Base-by-base conservation (phyloP, 108 stramenopile genomes). In the Cyclotella kingstonii region DNA sequence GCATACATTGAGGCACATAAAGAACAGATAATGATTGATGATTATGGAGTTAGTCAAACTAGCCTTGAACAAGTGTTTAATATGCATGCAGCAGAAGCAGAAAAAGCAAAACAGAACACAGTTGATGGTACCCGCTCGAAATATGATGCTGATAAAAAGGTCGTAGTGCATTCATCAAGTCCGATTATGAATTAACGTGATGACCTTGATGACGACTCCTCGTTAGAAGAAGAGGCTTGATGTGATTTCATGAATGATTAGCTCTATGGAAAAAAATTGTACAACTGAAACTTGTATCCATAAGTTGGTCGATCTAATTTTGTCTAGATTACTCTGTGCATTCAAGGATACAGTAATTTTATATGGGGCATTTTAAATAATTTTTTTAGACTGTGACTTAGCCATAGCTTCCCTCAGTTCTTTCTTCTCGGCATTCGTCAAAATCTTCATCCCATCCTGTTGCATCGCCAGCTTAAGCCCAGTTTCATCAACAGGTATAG, bases 11-110 rank as follows among this genome's bases (percentile, higher is more conserved):
- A 93, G 73, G 74, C 57, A 5, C 71, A 82, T 61, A 93, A 89
- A 59, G 79, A 76, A 6, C 39, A 44, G 0, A 44, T 89, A 29
- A 63, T 57, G 51, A 48, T 93, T 30, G 76, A 79, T 1, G 91
- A 93, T 30, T 93, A 89, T 41, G 81, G 83, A 17, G 82, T 89
- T 0, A 76, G 73, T 36, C 91, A 93, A 56, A 93, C 91, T 10
- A 77, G 70, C 21, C 56, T 93, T 50, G 91, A 93, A 60, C 87
- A 87, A 40, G 85, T 91, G 0, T 91, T 91, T 55, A 91, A 87
- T 54, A 81, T 82, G 52, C 81, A 82, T 54, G 89, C 89, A 4
- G 82, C 89, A 3, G 76, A 77, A 56, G 89, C 85, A n/a, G 85
- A 88, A 59, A 66, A 48, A 19, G 40, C 60, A 25, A 84, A 84